Evolutionary conservation across 192 early-diverging fungal species (phyloP), one percentile per base, ranked within the genome.

Genomic region (Rhizoclosmatium globosum): DNA sequence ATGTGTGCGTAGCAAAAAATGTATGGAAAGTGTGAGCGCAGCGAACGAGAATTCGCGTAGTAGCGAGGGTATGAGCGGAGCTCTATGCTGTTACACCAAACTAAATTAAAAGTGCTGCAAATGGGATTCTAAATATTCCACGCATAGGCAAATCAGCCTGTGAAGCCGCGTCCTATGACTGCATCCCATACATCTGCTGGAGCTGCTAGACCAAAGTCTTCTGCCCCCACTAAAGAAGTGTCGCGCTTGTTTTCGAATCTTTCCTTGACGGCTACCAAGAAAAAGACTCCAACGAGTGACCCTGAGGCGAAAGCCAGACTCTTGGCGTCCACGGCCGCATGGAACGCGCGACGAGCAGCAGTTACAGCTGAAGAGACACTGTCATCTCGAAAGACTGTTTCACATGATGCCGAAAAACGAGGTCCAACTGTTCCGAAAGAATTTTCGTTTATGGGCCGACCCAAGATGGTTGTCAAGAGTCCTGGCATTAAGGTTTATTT

Each of bases 361-460:
- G 9, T 43, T 3, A 9, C 79, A 17, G 19, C n/a, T 2, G n/a
- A 41, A 17, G 38, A 50, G 1, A 43, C 41, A n/a, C 15, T 39
- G n/a, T 47, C 78, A 17, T 62, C 77, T 39, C 15, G 50, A 11
- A 21, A 60, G 17, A 1, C 21, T 64, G 38, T 19, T 31, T 9
- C 56, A 15, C 2, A 11, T 45, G 3, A 4, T 19, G 57, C 58
- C 46, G 61, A 23, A 48, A 19, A 31, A 17, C 48, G 2, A 44
- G 31, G 48, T 23, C 68, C 84, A 47, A 86, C 85, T 11, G 68
- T 86, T 44, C 83, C 85, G 23, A 79, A 81, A 57, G 85, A 86
- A 64, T 86, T 86, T 58, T 82, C 45, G 41, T 84, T 86, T 78
- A 68, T 53, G 19, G 76, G 53, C 11, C 64, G 74, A 44, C 2